Conservation (phyloP, 2,329 filamentous ascomycete species). For the Pseudocercospora pini-densiflorae region DNA sequence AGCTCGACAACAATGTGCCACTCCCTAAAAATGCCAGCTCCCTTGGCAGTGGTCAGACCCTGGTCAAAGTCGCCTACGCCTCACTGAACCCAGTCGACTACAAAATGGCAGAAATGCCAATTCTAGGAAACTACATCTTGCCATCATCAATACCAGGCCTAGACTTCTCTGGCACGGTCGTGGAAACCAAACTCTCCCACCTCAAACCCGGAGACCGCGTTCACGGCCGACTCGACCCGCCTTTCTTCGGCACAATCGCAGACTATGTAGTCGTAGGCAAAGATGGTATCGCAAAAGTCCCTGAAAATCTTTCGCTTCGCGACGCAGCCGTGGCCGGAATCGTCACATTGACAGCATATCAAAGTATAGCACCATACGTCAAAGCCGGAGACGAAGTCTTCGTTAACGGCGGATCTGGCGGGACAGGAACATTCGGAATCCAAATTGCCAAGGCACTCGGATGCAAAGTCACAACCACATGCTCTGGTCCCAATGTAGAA, state of each 20-base stretch:
- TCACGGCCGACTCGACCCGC: slow-evolving; percentile 43
- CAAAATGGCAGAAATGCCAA: slow-evolving; percentile 52
- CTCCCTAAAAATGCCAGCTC: slow-evolving; percentile 30
- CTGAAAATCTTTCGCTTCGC: slow-evolving; percentile 41
- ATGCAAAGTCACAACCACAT: slow-evolving; percentile 63
- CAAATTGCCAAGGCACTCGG: slow-evolving; percentile 67
- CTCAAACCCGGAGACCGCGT: slow-evolving; percentile 46
- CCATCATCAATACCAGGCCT: slow-evolving; percentile 53
- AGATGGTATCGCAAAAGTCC: slow-evolving; percentile 35
- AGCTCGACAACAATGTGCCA: slow-evolving; percentile 34
- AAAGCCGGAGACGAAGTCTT: slow-evolving; percentile 58
- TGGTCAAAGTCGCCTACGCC: slow-evolving; percentile 51
- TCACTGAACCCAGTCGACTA: slow-evolving; percentile 57
- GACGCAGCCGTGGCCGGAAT: slow-evolving; percentile 44
- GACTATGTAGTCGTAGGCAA: slow-evolving; percentile 42
- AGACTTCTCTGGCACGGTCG: slow-evolving; percentile 59
- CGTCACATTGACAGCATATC: slow-evolving; percentile 46
- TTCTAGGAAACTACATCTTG: slow-evolving; percentile 45
- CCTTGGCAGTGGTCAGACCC: slow-evolving; percentile 40
- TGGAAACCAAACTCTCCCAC: slow-evolving; percentile 36
- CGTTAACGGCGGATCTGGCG: slow-evolving; percentile 69
- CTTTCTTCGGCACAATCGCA: slow-evolving; percentile 43
- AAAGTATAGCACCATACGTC: slow-evolving; percentile 43
- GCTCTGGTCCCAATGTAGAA: slow-evolving; percentile 62
- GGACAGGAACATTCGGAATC: slow-evolving; percentile 63